Conservation (phyloP, 2,329 filamentous ascomycete species). For the Fusarium sp. region DNA sequence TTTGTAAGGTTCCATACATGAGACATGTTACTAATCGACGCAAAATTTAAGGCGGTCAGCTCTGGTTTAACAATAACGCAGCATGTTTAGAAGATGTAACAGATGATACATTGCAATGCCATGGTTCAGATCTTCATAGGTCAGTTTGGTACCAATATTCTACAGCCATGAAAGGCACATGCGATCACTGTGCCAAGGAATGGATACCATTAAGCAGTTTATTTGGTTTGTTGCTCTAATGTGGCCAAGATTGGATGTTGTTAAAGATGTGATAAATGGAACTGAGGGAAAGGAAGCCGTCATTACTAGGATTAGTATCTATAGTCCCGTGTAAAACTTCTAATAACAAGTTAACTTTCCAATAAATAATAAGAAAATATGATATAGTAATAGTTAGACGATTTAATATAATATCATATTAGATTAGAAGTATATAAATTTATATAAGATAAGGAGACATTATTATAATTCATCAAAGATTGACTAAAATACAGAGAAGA, state of each 20-base stretch:
- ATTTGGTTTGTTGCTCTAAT: not conserved
- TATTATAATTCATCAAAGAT: no score
- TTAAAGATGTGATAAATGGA: not conserved
- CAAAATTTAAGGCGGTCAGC: slow-evolving; percentile 21
- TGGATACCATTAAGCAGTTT: not conserved
- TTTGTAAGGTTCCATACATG: slow-evolving; percentile 3
- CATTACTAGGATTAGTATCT: not conserved
- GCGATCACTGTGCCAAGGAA: not conserved
- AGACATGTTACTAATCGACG: not conserved
- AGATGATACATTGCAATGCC: slow-evolving; percentile 1
- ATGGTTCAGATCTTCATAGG: not conserved
- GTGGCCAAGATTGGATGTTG: not conserved
- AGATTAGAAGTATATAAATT: no score
- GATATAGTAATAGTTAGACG: no score
- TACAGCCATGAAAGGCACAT: not conserved
- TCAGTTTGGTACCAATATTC: no score
- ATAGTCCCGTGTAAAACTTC: no score
- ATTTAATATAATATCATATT: no score
- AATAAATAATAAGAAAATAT: no score
- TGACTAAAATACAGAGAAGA: no score
- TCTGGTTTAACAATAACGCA: slow-evolving; percentile 9
- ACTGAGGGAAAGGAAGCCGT: not conserved
- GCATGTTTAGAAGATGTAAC: slow-evolving; percentile 5
- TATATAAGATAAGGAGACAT: no score
- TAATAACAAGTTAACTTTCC: no score